A percentile compares a stretch with the other conserved stretches of the same genome.
Evolutionary conservation across 768 basidiomycete species (phyloP).

Genomic region (Roridomyces roridus): DNA sequence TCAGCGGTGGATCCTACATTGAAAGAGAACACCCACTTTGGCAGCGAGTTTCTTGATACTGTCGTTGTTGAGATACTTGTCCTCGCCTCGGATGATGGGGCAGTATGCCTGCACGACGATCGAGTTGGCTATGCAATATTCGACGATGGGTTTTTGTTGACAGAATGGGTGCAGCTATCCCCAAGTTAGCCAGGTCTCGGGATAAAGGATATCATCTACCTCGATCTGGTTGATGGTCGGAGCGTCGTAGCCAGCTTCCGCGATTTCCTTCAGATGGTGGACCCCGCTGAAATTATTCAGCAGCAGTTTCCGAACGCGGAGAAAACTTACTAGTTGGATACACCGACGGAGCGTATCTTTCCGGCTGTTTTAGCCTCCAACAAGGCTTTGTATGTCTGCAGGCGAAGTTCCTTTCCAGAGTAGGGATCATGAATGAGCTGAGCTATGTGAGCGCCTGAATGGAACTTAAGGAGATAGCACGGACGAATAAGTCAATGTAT

Average conservation of each 20-base stretch:
- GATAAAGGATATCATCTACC: constrained; percentile 44
- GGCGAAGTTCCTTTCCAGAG: constrained; percentile 65
- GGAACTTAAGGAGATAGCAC: neutral
- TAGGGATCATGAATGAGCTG: constrained; percentile 74
- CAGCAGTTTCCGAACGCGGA: too few species aligned
- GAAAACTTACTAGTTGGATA: constrained; percentile 77
- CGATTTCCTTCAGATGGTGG: constrained; percentile 79
- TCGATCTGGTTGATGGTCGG: constrained; percentile 87
- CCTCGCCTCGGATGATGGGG: constrained; percentile 68
- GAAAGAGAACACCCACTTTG: constrained; percentile 52
- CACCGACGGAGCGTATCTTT: constrained; percentile 76
- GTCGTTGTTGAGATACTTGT: constrained; percentile 49
- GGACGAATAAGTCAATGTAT: constrained; percentile 69
- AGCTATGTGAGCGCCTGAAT: neutral
- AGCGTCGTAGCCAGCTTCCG: constrained; percentile 60
- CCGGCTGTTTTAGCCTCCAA: constrained; percentile 66
- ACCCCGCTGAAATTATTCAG: constrained; percentile 65
- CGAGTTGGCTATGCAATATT: constrained; percentile 66
- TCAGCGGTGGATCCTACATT: neutral
- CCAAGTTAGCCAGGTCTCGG: neutral
- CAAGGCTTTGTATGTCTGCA: constrained; percentile 77
- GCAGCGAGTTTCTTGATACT: constrained; percentile 58
- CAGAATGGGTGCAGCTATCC: constrained; percentile 75
- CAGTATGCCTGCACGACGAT: constrained; percentile 80
- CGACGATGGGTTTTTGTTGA: constrained; percentile 80